phyloP scores from a whole-genome alignment of 169 alveolate genomes.

The Plasmodium vivax region DNA sequence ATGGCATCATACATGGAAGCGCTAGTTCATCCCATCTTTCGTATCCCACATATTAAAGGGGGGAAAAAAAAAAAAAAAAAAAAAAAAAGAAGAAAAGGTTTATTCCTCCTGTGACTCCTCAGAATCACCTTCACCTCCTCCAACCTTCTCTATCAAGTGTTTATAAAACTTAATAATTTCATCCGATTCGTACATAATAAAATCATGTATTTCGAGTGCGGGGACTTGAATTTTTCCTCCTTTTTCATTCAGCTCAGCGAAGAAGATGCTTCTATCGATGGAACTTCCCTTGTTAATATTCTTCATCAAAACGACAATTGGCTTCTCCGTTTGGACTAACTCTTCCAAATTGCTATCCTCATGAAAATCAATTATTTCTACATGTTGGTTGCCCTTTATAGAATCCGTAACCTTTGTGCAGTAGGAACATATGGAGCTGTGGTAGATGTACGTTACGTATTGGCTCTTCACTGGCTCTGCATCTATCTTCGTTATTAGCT shows the following conservation, averaged over 20 bases:
- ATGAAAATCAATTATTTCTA: not conserved
- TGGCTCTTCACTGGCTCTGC: not conserved
- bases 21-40: no score
- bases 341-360: constrained; percentile 52
- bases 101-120: not conserved
- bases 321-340: constrained; percentile 14
- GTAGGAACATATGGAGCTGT: constrained; percentile 27
- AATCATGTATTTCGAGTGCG: constrained; percentile 15
- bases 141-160: not conserved
- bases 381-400: constrained; percentile 26
- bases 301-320: constrained; percentile 56
- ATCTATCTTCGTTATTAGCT: constrained; percentile 23
- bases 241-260: constrained; percentile 3
- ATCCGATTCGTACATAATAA: constrained; percentile 41
- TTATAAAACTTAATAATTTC: constrained; percentile 43
- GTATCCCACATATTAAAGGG: no score
- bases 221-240: constrained; percentile 62
- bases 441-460: constrained; percentile 35
- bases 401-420: constrained; percentile 4
- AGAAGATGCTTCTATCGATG: constrained; percentile 24
- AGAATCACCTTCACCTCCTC: not conserved
- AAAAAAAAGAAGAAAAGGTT: no score
- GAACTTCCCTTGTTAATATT: constrained; percentile 35
- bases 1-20: no score
- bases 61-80: not conserved